Percentiles rank a stretch among this genome's conserved stretches.
phyloP scores from a whole-genome alignment of 768 basidiomycete genomes.

The Lyophyllum decastes region DNA sequence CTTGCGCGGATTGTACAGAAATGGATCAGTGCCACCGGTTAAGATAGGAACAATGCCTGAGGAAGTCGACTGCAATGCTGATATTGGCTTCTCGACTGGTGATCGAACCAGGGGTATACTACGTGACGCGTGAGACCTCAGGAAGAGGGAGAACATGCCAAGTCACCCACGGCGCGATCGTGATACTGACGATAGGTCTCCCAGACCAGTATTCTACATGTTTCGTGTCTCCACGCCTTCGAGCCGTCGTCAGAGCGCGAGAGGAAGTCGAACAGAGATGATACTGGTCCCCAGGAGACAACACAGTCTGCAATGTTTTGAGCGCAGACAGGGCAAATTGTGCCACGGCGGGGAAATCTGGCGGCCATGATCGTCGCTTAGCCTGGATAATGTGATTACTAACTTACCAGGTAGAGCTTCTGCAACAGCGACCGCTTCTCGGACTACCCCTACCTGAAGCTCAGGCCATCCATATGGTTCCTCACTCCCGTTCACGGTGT shows the following conservation, averaged over 20 bases:
- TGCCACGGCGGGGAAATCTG: conserved; percentile 84
- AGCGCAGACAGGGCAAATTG: conserved; percentile 90
- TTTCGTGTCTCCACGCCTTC: conserved; percentile 73
- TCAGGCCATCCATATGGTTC: conserved; percentile 91
- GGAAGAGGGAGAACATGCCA: conserved; percentile 2
- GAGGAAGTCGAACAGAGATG: conserved; percentile 74
- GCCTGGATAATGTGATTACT: background rate
- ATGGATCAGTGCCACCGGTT: conserved; percentile 70
- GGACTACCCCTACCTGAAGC: conserved; percentile 89
- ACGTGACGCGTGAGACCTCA: conserved; percentile 6
- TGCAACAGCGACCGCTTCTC: conserved; percentile 89
- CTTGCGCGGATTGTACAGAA: conserved; percentile 90
- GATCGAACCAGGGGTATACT: conserved; percentile 74
- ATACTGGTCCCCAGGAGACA: conserved; percentile 77
- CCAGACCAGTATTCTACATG: conserved; percentile 87
- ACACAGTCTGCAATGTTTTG: conserved; percentile 65
- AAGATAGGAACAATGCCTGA: conserved; percentile 50
- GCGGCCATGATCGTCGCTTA: conserved; percentile 4
- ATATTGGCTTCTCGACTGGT: conserved; percentile 72
- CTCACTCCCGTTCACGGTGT: conserved; percentile 38
- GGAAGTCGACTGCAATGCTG: conserved; percentile 44
- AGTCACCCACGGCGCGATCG: conserved; percentile 67
- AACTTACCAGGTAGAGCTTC: conserved; percentile 85
- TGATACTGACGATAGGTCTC: conserved; percentile 75
- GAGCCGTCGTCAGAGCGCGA: conserved; percentile 72